phyloP scores from a whole-genome alignment of 768 basidiomycete species.

The Mycena polygramma region DNA sequence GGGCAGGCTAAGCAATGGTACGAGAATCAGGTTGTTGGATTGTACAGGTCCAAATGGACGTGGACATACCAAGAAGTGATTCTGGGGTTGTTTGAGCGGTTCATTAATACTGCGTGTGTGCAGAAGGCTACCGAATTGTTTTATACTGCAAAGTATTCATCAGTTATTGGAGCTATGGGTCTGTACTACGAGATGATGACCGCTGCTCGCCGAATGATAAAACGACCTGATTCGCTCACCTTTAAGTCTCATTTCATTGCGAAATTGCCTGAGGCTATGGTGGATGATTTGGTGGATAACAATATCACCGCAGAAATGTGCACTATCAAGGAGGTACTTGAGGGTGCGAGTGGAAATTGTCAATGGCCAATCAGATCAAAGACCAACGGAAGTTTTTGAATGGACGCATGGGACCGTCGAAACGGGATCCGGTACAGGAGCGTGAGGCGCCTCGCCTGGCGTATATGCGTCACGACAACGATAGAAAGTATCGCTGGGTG shows the following conservation, averaged over 20 bases:
- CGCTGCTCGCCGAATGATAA: slow-evolving; percentile 1
- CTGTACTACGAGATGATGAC: slow-evolving; percentile 6
- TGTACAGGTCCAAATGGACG: background rate
- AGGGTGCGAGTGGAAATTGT: background rate
- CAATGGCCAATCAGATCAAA: background rate
- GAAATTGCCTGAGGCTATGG: background rate
- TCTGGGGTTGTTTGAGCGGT: slow-evolving; percentile 14
- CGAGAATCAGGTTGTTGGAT: background rate
- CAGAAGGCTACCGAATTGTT: slow-evolving; percentile 11
- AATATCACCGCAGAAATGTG: slow-evolving; percentile 5
- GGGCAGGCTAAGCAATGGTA: slow-evolving; percentile 9
- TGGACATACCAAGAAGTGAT: slow-evolving; percentile 24
- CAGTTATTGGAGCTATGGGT: background rate
- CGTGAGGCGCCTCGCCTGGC: no score
- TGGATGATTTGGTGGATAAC: background rate
- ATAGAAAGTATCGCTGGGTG: no score
- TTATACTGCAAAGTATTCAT: background rate
- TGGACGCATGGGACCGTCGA: slow-evolving; percentile 34
- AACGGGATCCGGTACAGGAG: background rate
- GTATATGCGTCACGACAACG: no score
- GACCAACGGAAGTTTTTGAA: no score
- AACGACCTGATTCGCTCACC: background rate
- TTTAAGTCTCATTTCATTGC: slow-evolving; percentile 4
- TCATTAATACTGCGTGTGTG: slow-evolving; percentile 1
- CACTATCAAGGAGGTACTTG: background rate